Evolutionary conservation across 441 rosid genomes (phyloP).

Genomic region (Bocquillonia castaneifolia): DNA sequence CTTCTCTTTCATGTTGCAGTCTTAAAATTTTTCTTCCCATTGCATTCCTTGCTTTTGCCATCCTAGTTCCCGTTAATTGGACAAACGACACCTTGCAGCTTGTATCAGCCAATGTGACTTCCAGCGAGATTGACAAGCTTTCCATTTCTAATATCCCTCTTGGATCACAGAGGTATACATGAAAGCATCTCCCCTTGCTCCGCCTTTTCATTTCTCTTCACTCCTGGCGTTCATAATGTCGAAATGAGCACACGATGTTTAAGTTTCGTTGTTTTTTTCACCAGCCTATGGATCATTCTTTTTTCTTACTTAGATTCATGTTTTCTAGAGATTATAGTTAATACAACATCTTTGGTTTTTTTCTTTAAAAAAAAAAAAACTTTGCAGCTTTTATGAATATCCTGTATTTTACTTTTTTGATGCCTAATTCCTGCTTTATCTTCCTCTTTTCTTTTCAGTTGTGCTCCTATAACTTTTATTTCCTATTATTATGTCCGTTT

Average conservation of each 20-base stretch:
- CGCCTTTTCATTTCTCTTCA: background rate
- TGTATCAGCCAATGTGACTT: slow-evolving; percentile 48
- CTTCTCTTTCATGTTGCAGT: slow-evolving; percentile 34
- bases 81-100: slow-evolving; percentile 43
- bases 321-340: background rate
- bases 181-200: background rate
- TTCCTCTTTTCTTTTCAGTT: background rate
- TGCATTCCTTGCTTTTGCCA: slow-evolving; percentile 67
- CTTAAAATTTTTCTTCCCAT: slow-evolving; percentile 89
- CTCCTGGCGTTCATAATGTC: background rate
- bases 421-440: background rate
- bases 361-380: too few species aligned
- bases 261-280: background rate
- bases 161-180: slow-evolving; percentile 59
- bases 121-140: slow-evolving; percentile 82
- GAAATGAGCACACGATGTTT: background rate
- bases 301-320: background rate
- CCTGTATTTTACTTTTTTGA: background rate
- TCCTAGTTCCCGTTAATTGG: slow-evolving; percentile 76
- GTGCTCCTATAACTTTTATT: background rate
- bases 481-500: background rate
- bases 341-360: background rate
- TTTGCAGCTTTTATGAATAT: background rate
- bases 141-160: slow-evolving; percentile 75
- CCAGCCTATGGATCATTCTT: too few species aligned